Evolutionary conservation across 805 yeast genomes (phyloP).

Genomic region (Candida dajiaensis): DNA sequence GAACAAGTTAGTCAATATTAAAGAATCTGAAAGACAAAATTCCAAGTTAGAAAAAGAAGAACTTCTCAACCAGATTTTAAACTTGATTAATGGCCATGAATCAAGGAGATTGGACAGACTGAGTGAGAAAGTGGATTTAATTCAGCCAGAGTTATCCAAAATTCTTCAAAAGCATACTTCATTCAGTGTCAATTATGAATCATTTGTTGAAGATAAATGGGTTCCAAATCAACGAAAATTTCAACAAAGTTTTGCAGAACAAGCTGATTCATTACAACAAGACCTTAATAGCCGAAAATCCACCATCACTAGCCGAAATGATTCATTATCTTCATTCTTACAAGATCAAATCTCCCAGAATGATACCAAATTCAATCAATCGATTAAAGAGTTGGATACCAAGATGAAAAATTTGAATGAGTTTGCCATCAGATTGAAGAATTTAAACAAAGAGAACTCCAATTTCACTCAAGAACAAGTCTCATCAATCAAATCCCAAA

Average conservation of each 20-base stretch:
- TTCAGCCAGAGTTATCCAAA: constrained; percentile 8
- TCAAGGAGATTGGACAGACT: constrained; percentile 3
- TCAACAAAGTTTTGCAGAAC: constrained; percentile 1
- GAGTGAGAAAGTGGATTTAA: background rate
- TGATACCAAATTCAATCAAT: background rate
- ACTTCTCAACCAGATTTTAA: constrained; percentile 8
- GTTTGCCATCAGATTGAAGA: constrained; percentile 8
- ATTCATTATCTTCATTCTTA: background rate
- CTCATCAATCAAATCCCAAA: constrained; percentile 6
- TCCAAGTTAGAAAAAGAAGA: constrained; percentile 5
- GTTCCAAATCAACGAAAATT: constrained; percentile 11
- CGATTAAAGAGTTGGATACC: constrained; percentile 5
- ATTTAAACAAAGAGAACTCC: constrained; percentile 10
- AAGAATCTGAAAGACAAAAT: constrained; percentile 6
- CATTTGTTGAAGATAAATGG: constrained; percentile 14
- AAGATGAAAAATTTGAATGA: constrained; percentile 9
- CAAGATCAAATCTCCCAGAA: constrained; percentile 9
- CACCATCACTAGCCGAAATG: background rate
- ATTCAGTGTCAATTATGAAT: constrained; percentile 11
- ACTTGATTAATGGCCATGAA: constrained; percentile 10
- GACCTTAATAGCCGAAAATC: background rate
- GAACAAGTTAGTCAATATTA: constrained; percentile 3
- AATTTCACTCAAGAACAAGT: constrained; percentile 13
- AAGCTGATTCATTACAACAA: background rate
- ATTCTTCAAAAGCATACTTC: constrained; percentile 9